Conservation (phyloP, 75 land plant species). For the Selaginella tamariscina region DNA sequence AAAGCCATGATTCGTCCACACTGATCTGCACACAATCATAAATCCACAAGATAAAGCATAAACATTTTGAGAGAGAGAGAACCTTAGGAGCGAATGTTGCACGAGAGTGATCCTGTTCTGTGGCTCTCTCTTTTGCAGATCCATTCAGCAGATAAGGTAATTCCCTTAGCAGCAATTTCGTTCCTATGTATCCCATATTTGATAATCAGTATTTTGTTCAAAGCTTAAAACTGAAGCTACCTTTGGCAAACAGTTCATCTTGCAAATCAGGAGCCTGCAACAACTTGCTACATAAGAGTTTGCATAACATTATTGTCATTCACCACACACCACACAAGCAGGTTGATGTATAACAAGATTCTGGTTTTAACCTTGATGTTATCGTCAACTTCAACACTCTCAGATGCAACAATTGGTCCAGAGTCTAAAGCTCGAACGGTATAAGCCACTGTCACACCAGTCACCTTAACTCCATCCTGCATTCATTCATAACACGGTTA, state of each 20-base stretch:
- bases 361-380: constrained; percentile 47
- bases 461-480: constrained; percentile 91
- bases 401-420: constrained; percentile 80
- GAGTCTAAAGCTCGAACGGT: constrained; percentile 91
- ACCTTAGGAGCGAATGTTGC: constrained; percentile 92
- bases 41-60: neutral
- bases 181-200: constrained; percentile 38
- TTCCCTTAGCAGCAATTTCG: constrained; percentile 50
- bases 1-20: constrained; percentile 79
- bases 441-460: constrained; percentile 83
- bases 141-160: constrained; percentile 81
- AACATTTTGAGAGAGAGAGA: constrained; percentile 12
- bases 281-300: neutral
- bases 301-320: neutral
- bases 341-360: neutral
- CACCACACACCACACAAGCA: neutral
- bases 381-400: constrained; percentile 57
- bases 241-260: constrained; percentile 36
- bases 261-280: constrained; percentile 69
- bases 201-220: neutral
- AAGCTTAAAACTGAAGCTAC: constrained; percentile 20
- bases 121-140: constrained; percentile 52
- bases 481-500: neutral
- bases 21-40: constrained; percentile 45
- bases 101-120: constrained; percentile 58